Conservation (phyloP, 2,329 filamentous ascomycete genomes). For the Dactylellina drechsleri region DNA sequence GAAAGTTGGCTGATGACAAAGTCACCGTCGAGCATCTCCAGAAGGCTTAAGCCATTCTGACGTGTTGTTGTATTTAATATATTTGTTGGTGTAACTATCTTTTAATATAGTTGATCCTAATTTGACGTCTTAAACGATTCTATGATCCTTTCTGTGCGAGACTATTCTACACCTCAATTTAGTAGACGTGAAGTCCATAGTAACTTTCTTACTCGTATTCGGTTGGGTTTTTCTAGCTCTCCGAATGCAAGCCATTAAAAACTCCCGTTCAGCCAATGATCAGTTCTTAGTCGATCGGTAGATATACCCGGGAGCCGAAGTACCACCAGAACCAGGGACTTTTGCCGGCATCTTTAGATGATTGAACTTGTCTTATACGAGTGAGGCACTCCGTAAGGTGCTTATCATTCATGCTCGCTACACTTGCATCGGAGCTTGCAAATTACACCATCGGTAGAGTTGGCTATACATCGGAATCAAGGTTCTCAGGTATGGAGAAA, state of each 20-base stretch:
- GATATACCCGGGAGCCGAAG: conserved; percentile 16
- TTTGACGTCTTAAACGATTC: conserved; percentile 36
- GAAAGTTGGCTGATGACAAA: conserved; percentile 47
- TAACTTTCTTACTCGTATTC: conserved; percentile 31
- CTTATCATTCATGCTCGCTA: too few relatives aligned
- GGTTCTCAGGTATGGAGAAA: too few relatives aligned
- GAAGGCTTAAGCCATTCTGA: conserved; percentile 41
- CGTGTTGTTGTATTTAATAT: conserved; percentile 20
- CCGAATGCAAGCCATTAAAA: conserved; percentile 10
- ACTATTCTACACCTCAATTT: neutral
- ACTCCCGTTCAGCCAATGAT: conserved; percentile 41
- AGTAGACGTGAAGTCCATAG: neutral
- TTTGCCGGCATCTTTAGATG: conserved; percentile 2
- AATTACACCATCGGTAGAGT: too few relatives aligned
- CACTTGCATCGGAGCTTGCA: too few relatives aligned
- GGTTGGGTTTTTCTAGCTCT: conserved; percentile 16
- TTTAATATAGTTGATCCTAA: conserved; percentile 47
- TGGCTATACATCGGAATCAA: too few relatives aligned
- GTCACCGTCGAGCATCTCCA: conserved; percentile 52
- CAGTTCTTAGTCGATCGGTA: conserved; percentile 11
- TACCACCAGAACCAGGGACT: neutral
- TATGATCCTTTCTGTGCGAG: conserved; percentile 16
- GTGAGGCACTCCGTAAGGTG: too few relatives aligned
- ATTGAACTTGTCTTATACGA: neutral
- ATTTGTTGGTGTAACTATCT: conserved; percentile 44